phyloP scores from a whole-genome alignment of 805 yeast species.

The Citeromyces nyonsensis region DNA sequence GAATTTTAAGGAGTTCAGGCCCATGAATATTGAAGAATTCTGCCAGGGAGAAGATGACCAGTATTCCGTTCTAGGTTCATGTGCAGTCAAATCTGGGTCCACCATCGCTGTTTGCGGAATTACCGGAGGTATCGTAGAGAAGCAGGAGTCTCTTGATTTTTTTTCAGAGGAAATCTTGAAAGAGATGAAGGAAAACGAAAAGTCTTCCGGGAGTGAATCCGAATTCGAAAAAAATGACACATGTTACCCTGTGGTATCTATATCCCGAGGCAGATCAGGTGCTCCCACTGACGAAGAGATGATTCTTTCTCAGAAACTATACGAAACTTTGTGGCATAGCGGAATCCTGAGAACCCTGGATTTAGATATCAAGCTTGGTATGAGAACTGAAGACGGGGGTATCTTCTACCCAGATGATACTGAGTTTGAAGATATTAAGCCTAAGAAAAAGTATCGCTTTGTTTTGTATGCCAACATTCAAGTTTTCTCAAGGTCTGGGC shows the following conservation, averaged over 20 bases:
- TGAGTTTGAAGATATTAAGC: conserved; percentile 13
- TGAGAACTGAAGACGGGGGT: conserved; percentile 32
- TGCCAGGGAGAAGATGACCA: conserved; percentile 9
- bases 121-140: conserved; percentile 52
- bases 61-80: conserved; percentile 40
- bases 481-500: conserved; percentile 72
- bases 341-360: conserved; percentile 33
- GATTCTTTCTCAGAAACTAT: conserved; percentile 49
- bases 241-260: conserved; percentile 63
- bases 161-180: conserved; percentile 20
- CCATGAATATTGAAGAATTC: conserved; percentile 22
- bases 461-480: conserved; percentile 61
- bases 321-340: conserved; percentile 44
- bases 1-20: conserved; percentile 55
- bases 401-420: conserved; percentile 28
- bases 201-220: conserved; percentile 4
- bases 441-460: conserved; percentile 31
- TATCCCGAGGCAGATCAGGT: conserved; percentile 60
- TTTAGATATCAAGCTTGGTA: conserved; percentile 35
- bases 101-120: conserved; percentile 61
- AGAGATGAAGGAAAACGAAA: conserved; percentile 5
- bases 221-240: conserved; percentile 17
- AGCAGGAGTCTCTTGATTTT: conserved; percentile 19
- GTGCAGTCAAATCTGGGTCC: conserved; percentile 54
- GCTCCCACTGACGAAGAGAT: conserved; percentile 83